Base-by-base conservation (phyloP, 371 early-diverging fungal genomes). In the Umbelopsis sp. region DNA sequence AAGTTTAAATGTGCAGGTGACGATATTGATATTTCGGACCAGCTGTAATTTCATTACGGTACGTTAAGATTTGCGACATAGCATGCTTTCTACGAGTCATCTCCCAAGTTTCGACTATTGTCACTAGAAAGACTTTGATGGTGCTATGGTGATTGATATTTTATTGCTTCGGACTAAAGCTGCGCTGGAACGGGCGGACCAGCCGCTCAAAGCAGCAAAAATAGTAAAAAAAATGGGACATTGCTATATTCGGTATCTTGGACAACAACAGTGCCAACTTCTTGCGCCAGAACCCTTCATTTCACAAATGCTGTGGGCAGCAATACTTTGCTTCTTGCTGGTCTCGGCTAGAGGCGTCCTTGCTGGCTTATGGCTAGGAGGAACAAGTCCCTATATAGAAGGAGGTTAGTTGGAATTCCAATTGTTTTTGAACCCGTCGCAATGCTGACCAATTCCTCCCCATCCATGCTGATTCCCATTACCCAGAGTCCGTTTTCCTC, bases 401-500 rank as follows among this genome's bases (percentile, higher is more conserved):
- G 57, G 35, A 57, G 57, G 57, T 57, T 35, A 29, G 57, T 32
- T 57, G 35, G 35, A 57, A 57, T 57, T 57, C 14, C 57, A 57
- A 57, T 22, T 57, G 29, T 11, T 57, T 22, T 35, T 35, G 35
- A 35, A 18, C 14, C 16, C 25, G 35, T 35, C 18, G 18, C 35
- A 16, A 16, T 18, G 14, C 18, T 57, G 57, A 29, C 35, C 37
- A 57, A 25, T 18, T 16, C 29, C 57, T 35, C 22, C 22, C 22
- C 22, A 12, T 12, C 12, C 41, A 41, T 41, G 8, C 5, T 10
- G 4, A 14, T 57, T 29, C 6, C 29, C 18, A 29, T 57, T 29
- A 18, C 16, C 18, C 16, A 82, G 83, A 51, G 20, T 65, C 72
- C 22, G 74, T 79, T 24, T 73, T 73, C 18, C 37, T 80, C 9